These are phyloP conservation scores for Amaranthus tricolor DNA, from an alignment of 179 eudicot genomes.

Conservation along the genomic window DNA sequence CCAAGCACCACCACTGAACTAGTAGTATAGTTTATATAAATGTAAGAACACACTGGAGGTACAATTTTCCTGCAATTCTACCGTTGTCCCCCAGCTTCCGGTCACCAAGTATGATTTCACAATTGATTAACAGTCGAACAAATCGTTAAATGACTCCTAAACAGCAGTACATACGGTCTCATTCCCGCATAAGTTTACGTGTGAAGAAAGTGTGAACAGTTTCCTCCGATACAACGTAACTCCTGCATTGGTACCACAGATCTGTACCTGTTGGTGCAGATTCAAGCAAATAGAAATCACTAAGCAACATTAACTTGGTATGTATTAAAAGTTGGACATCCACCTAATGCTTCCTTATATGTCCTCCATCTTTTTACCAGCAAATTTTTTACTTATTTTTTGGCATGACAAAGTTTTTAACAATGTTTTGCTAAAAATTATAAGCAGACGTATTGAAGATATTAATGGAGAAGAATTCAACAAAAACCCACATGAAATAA, in stretches of 20 bases:
- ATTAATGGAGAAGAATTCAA: too few species aligned
- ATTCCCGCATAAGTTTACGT: not conserved
- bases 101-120: not conserved
- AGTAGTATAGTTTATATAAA: too few species aligned
- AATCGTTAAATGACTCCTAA: not conserved
- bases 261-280: not conserved
- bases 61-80: not conserved
- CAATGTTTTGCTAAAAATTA: too few species aligned
- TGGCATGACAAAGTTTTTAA: too few species aligned
- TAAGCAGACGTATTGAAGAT: too few species aligned
- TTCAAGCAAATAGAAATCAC: not conserved
- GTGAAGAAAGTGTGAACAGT: too few species aligned
- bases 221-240: not conserved
- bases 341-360: not conserved
- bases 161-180: not conserved
- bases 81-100: not conserved
- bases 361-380: not conserved
- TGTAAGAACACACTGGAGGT: not conserved
- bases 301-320: not conserved
- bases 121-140: not conserved
- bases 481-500: too few species aligned
- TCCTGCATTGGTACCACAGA: not conserved
- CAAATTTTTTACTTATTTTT: too few species aligned
- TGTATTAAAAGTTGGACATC: not conserved
- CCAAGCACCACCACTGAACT: too few species aligned